Base-by-base conservation (phyloP, 306 rosid genomes). In the Castanea crenata region DNA sequence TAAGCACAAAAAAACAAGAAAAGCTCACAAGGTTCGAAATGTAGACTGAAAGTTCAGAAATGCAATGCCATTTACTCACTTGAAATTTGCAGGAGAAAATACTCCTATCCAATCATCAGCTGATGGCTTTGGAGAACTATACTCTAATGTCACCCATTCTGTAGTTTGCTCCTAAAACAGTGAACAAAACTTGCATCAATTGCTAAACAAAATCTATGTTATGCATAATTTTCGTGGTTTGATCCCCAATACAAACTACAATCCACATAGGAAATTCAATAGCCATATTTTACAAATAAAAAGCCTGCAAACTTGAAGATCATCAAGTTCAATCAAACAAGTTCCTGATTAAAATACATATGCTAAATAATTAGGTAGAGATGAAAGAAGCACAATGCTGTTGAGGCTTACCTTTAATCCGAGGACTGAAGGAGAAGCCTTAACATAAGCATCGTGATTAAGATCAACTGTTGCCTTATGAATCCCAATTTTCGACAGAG, bases 71-170 rank as follows among this genome's bases (percentile, higher is more conserved):
- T 44, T 2, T 3, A 31, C 32, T 29, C 71, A 92, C 97, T 86
- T 94, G 91, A 94, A 92, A 77, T 90, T 91, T 80, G 91, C 90
- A 44, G 99, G 97, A 77, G 99, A 94, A 85, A 92, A 94, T 61
- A 94, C 97, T 62, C 97, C 97, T 77, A 94, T 90, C 97, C 97
- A 94, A 73, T 94, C 97, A 81, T 84, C 90, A 72, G 14, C 31
- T 69, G 91, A 82, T 63, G 97, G 93, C 34, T 86, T 76, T 55
- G 95, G 94, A 88, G 88, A 85, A 76, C 78, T 62, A 83, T 77
- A 92, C 74, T 87, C 71, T 77, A 94, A 46, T 4, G 74, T 83
- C 20, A 92, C 85, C 97, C 97, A 92, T 79, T 86, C 97, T 56
- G 82, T 59, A 84, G 76, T 85, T 83, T 91, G 82, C 80, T 95